A percentile compares a stretch with the other conserved stretches of the same genome.
phyloP scores from a whole-genome alignment of 2,329 filamentous ascomycete species.

The Rasamsonia emersonii region DNA sequence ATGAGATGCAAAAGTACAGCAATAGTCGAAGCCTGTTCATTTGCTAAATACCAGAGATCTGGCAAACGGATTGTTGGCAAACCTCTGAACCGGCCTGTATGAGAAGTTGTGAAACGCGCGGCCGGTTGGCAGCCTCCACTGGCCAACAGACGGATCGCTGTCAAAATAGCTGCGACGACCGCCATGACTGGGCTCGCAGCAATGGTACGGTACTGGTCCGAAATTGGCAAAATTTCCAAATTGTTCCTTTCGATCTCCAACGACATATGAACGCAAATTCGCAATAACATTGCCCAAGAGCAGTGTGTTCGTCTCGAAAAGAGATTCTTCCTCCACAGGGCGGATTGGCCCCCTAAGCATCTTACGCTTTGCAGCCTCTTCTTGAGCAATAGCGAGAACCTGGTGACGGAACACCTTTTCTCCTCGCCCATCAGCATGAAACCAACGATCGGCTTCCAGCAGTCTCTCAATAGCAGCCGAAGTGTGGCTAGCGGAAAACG shows the following conservation, averaged over 20 bases:
- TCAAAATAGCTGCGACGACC: conserved; percentile 18
- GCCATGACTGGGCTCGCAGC: conserved; percentile 10
- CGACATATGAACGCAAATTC: conserved; percentile 14
- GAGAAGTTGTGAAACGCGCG: not conserved
- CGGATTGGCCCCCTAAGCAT: too few relatives aligned
- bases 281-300: conserved; percentile 16
- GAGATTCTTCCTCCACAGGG: conserved; percentile 6
- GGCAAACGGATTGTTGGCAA: too few relatives aligned
- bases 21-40: not conserved
- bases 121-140: conserved; percentile 5
- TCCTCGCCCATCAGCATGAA: conserved; percentile 14
- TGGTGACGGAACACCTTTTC: conserved; percentile 12
- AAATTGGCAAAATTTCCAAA: conserved; percentile 12
- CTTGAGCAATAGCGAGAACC: conserved; percentile 12
- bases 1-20: not conserved
- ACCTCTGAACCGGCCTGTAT: not conserved
- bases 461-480: too few relatives aligned
- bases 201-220: conserved; percentile 7
- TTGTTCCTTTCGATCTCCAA: conserved; percentile 6
- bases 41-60: too few relatives aligned
- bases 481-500: too few relatives aligned
- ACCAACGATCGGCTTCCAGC: conserved; percentile 16
- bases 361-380: conserved; percentile 9
- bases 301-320: conserved; percentile 11
- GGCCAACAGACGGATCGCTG: conserved; percentile 8